A percentile compares a stretch with the other conserved stretches of the same genome.
Evolutionary conservation across 495 filamentous ascomycete genomes (phyloP).

Genomic region (Pyrenula aspistea): DNA sequence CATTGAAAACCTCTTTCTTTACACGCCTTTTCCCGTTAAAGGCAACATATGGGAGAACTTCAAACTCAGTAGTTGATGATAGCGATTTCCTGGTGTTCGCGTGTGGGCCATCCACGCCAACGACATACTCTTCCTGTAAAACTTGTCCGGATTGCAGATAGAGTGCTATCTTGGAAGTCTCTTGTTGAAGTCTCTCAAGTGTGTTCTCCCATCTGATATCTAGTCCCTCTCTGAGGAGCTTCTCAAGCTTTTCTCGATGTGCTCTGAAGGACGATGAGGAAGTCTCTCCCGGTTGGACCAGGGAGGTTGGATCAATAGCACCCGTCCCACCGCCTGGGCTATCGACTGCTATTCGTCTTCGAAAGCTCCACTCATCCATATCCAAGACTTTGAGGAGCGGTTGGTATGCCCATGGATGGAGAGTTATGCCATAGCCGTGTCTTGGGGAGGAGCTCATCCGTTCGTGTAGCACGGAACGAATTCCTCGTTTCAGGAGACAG

Average conservation of each 20-base stretch:
- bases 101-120: conserved; percentile 26
- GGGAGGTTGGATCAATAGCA: background rate
- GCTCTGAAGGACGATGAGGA: conserved; percentile 13
- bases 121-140: conserved; percentile 10
- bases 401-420: conserved; percentile 19
- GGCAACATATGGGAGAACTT: conserved; percentile 24
- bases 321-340: conserved; percentile 2
- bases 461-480: conserved; percentile 18
- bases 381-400: conserved; percentile 19
- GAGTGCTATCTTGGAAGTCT: conserved; percentile 1
- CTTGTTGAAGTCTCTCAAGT: conserved; percentile 7
- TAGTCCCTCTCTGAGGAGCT: conserved; percentile 17
- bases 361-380: conserved; percentile 16
- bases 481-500: conserved; percentile 17
- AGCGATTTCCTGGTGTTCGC: conserved; percentile 17
- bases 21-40: conserved; percentile 25
- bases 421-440: conserved; percentile 22
- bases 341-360: conserved; percentile 14
- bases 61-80: conserved; percentile 9
- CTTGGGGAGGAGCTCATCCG: conserved; percentile 6
- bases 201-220: conserved; percentile 17
- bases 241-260: conserved; percentile 17
- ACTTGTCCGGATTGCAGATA: conserved; percentile 8
- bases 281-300: background rate
- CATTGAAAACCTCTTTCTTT: conserved; percentile 7